phyloP scores from a whole-genome alignment of 2,329 filamentous ascomycete species.

The Pseudogymnoascus sp. region DNA sequence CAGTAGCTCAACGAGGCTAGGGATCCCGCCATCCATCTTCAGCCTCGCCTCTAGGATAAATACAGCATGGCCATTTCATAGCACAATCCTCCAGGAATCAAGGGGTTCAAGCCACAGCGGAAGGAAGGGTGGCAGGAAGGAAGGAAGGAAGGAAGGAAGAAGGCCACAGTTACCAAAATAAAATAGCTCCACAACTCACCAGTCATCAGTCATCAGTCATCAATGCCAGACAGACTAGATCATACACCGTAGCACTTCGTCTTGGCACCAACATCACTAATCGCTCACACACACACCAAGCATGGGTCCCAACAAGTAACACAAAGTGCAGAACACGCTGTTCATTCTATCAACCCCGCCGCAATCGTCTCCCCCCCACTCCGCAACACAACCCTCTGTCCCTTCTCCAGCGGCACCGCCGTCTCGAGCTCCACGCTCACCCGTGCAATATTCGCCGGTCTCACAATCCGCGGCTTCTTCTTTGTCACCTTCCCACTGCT shows the following conservation, averaged over 20 bases:
- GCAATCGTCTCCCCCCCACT: conserved; percentile 78
- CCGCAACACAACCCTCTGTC: conserved; percentile 72
- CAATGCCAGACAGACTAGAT: background rate
- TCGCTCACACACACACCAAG: background rate
- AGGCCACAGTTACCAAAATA: background rate
- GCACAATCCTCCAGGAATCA: background rate
- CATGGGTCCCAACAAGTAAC: conserved; percentile 11
- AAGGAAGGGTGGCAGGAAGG: background rate
- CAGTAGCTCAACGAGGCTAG: background rate
- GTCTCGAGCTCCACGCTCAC: conserved; percentile 67
- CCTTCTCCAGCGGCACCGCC: conserved; percentile 72
- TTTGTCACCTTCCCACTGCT: conserved; percentile 65
- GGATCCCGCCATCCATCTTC: background rate
- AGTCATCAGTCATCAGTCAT: background rate
- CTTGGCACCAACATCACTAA: conserved; percentile 7
- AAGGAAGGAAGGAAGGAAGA: background rate
- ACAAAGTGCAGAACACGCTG: conserved; percentile 30
- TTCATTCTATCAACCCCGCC: conserved; percentile 68
- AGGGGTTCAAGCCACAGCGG: background rate
- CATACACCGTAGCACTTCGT: background rate
- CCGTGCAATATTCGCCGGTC: conserved; percentile 70
- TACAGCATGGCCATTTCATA: background rate
- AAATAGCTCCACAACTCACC: background rate
- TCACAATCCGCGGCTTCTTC: conserved; percentile 78
- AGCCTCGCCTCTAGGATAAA: background rate